Evolutionary conservation across 2,329 filamentous ascomycete genomes (phyloP).

Genomic region (Laburnicola sp.): DNA sequence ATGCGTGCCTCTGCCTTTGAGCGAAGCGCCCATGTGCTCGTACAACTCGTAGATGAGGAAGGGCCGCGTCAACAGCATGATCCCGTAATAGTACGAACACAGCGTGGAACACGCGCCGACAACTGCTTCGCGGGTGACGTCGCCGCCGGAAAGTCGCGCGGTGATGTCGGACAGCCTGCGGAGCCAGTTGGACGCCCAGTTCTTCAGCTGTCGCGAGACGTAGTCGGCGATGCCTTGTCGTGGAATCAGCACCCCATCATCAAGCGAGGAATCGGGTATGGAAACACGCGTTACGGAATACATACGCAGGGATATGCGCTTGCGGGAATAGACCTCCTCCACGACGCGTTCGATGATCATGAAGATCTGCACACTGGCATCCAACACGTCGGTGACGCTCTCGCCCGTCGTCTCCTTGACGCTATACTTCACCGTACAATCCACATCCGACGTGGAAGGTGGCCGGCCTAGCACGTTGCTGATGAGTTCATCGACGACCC

Average conservation of each 20-base stretch:
- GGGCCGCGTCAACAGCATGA: slow-evolving; percentile 57
- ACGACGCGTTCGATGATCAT: slow-evolving; percentile 54
- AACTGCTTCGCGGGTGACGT: slow-evolving; percentile 20
- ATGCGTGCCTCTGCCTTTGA: slow-evolving; percentile 33
- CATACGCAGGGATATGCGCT: slow-evolving; percentile 46
- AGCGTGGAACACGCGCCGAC: slow-evolving; percentile 56
- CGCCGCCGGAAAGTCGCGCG: slow-evolving; percentile 25
- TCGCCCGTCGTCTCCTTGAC: slow-evolving; percentile 24
- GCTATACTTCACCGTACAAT: slow-evolving; percentile 49
- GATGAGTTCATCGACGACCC: slow-evolving; percentile 57
- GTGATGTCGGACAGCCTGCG: slow-evolving; percentile 32
- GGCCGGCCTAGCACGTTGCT: slow-evolving; percentile 57
- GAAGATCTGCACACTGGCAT: slow-evolving; percentile 51
- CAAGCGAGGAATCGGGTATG: no score
- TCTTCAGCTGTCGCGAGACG: slow-evolving; percentile 48
- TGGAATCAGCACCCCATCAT: no score
- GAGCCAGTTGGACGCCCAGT: slow-evolving; percentile 46
- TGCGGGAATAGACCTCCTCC: slow-evolving; percentile 52
- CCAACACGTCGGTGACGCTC: slow-evolving; percentile 29
- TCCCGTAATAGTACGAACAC: slow-evolving; percentile 58
- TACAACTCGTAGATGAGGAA: slow-evolving; percentile 57
- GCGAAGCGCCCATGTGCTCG: slow-evolving; percentile 36
- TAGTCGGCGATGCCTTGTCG: no score
- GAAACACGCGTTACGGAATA: no score
- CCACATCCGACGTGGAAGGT: slow-evolving; percentile 57